phyloP scores from a whole-genome alignment of 768 basidiomycete genomes.

The Scleroderma citrinum region DNA sequence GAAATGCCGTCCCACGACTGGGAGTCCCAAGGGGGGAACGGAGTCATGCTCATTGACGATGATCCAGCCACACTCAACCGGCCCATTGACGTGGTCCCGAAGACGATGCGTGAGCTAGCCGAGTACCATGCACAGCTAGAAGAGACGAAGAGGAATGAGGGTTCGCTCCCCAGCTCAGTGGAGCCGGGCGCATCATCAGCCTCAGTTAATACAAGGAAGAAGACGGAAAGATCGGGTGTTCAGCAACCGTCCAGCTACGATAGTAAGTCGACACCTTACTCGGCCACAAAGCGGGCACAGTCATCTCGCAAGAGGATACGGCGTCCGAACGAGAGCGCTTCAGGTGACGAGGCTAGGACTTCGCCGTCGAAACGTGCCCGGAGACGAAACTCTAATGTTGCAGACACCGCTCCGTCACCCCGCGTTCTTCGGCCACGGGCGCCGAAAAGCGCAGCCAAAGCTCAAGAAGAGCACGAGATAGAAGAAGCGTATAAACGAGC shows the following conservation, averaged over 20 bases:
- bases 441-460: constrained; percentile 45
- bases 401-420: constrained; percentile 28
- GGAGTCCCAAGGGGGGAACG: constrained; percentile 11
- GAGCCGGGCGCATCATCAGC: neutral
- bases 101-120: constrained; percentile 63
- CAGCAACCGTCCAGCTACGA: neutral
- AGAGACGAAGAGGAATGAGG: constrained; percentile 20
- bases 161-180: neutral
- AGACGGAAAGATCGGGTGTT: constrained; percentile 2
- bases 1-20: constrained; percentile 8
- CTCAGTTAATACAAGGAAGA: neutral
- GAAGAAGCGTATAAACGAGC: constrained; percentile 49
- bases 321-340: constrained; percentile 19
- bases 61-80: too few relatives aligned
- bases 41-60: neutral
- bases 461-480: constrained; percentile 42
- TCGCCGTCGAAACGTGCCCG: constrained; percentile 31
- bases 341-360: constrained; percentile 16
- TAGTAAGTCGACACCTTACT: constrained; percentile 6
- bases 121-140: constrained; percentile 25
- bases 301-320: constrained; percentile 22
- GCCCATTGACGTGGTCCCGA: constrained; percentile 31
- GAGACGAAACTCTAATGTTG: constrained; percentile 9
- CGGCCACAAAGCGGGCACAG: constrained; percentile 7
- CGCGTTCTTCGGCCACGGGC: constrained; percentile 54